phyloP scores from a whole-genome alignment of 2,329 filamentous ascomycete genomes.

The Beauveria scarabaeidicola region DNA sequence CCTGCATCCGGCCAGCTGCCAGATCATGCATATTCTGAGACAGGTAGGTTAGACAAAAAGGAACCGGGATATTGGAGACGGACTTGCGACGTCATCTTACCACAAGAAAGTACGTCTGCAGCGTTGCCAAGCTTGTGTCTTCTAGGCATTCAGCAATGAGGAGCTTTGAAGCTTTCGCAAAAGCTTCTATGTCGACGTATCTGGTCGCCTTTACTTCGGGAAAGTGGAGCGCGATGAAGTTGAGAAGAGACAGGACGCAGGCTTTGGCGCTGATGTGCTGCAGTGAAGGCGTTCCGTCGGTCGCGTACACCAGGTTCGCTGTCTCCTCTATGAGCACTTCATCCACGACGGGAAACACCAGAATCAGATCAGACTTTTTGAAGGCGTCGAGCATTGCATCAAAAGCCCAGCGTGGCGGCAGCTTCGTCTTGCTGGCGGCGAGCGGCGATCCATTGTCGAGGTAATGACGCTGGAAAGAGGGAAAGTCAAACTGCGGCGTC shows the following conservation, averaged over 20 bases:
- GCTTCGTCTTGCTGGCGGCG: slow-evolving; percentile 14
- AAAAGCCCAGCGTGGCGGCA: slow-evolving; percentile 28
- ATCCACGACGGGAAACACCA: slow-evolving; percentile 42
- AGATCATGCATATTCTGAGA: slow-evolving; percentile 33
- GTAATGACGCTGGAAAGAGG: background rate
- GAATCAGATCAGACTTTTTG: slow-evolving; percentile 27
- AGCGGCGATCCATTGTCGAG: slow-evolving; percentile 8
- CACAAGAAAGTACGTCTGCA: slow-evolving; percentile 40
- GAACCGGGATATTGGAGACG: too few relatives aligned
- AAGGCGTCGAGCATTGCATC: slow-evolving; percentile 18
- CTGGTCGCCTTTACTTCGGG: slow-evolving; percentile 13
- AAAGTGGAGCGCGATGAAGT: slow-evolving; percentile 23
- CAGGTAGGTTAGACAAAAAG: background rate
- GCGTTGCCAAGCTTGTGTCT: slow-evolving; percentile 32
- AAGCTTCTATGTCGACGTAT: slow-evolving; percentile 31
- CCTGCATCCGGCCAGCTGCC: slow-evolving; percentile 37
- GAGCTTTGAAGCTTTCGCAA: slow-evolving; percentile 31
- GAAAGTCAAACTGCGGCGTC: slow-evolving; percentile 16
- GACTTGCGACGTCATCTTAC: slow-evolving; percentile 25
- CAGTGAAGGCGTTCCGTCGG: slow-evolving; percentile 12
- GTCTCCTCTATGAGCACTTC: slow-evolving; percentile 36
- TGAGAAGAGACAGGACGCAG: slow-evolving; percentile 41
- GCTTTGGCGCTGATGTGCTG: slow-evolving; percentile 30
- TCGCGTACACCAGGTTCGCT: slow-evolving; percentile 35
- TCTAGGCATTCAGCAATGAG: slow-evolving; percentile 35